Evolutionary conservation across 2,329 filamentous ascomycete species (phyloP).

Genomic region (Apiospora koreana): DNA sequence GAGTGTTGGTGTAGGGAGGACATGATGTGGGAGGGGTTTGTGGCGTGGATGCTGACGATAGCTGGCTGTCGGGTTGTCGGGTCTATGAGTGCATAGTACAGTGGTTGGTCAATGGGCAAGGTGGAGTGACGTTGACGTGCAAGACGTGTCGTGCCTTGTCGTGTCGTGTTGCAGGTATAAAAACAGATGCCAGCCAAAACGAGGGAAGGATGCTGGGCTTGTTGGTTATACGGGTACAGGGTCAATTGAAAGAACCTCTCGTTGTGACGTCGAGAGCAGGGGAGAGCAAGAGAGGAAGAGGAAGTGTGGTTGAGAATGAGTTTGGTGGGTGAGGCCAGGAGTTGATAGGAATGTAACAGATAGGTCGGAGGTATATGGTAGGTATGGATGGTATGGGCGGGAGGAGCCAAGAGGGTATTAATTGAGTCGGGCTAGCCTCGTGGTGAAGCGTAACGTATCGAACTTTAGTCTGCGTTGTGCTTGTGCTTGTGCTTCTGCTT

Average conservation of each 20-base stretch:
- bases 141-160: background rate
- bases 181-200: background rate
- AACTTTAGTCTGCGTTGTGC: no score
- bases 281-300: background rate
- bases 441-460: background rate
- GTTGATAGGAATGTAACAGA: background rate
- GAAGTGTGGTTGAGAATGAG: background rate
- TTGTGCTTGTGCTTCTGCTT: no score
- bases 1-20: conserved; percentile 14
- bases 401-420: conserved; percentile 2
- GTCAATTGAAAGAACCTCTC: background rate
- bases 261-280: conserved; percentile 9
- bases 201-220: background rate
- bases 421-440: background rate
- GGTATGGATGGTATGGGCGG: no score
- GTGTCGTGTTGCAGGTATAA: background rate
- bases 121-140: background rate
- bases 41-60: background rate
- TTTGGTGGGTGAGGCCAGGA: background rate
- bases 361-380: background rate
- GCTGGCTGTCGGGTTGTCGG: background rate
- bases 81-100: conserved; percentile 3
- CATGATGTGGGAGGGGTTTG: background rate
- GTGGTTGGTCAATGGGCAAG: background rate
- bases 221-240: background rate